These are phyloP conservation scores for Erodium trifolium DNA, from an alignment of 441 rosid species.

Conservation along the genomic window DNA sequence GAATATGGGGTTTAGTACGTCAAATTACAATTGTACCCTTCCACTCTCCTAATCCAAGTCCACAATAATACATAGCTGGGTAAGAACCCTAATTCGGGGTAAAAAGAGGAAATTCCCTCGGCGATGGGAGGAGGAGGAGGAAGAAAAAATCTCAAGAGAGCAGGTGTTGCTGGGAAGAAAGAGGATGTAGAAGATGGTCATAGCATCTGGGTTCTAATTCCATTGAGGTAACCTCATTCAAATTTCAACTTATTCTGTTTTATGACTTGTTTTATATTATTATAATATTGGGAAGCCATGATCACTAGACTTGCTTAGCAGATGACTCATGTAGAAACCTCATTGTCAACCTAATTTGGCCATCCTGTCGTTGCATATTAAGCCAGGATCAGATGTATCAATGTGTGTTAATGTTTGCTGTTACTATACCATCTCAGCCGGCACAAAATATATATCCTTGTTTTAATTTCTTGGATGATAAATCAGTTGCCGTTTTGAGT, in stretches of 20 bases:
- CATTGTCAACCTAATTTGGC: neutral
- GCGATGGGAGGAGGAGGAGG: constrained; percentile 26
- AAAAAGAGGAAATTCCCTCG: neutral
- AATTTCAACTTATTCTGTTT: neutral
- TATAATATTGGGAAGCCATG: neutral
- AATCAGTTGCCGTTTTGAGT: too few species aligned
- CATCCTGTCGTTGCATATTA: neutral
- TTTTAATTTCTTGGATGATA: too few species aligned
- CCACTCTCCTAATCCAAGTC: neutral
- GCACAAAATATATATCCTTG: too few species aligned
- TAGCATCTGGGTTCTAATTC: constrained; percentile 83
- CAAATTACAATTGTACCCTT: constrained; percentile 1
- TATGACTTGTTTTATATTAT: too few species aligned
- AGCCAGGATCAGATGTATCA: neutral
- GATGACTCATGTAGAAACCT: neutral
- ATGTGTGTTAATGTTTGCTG: neutral
- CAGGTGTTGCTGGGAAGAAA: constrained; percentile 34
- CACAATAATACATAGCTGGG: neutral
- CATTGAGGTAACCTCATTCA: constrained; percentile 49
- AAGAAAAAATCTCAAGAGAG: constrained; percentile 78
- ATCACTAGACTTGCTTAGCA: neutral
- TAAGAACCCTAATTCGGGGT: neutral
- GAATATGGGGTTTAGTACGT: neutral
- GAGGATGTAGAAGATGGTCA: constrained; percentile 59
- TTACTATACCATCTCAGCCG: neutral